Conservation (phyloP, 2,329 filamentous ascomycete genomes). For the Ophiostoma fasciatum region DNA sequence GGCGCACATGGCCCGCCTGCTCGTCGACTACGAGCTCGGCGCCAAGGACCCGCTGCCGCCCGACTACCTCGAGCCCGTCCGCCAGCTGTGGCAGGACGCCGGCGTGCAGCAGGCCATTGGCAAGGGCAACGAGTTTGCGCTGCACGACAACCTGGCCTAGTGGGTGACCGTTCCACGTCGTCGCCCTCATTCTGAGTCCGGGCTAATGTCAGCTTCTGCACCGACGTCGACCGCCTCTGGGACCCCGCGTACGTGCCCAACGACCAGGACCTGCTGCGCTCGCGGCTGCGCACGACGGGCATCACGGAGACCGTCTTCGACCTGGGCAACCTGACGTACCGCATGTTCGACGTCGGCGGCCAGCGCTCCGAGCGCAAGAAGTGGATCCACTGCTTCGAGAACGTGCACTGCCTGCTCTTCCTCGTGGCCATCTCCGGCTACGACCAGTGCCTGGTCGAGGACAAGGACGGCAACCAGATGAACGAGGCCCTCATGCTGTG, state of each 20-base stretch:
- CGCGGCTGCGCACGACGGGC: constrained; percentile 78
- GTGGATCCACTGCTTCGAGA: constrained; percentile 95
- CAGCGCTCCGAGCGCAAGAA: constrained; percentile 91
- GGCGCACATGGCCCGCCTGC: constrained; percentile 65
- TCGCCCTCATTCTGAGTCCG: neutral
- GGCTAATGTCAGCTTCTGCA: constrained; percentile 68
- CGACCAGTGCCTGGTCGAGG: constrained; percentile 90
- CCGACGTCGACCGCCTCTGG: constrained; percentile 62
- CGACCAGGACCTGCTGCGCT: constrained; percentile 88
- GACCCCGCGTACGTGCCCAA: constrained; percentile 68
- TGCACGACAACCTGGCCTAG: constrained; percentile 94
- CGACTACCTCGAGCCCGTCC: constrained; percentile 69
- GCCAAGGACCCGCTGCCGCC: constrained; percentile 66
- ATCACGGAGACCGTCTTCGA: constrained; percentile 95
- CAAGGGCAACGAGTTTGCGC: constrained; percentile 89
- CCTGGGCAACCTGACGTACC: constrained; percentile 79
- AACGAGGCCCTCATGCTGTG: constrained; percentile 78
- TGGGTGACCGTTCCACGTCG: no score
- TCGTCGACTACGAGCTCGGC: constrained; percentile 68
- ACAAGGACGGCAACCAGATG: constrained; percentile 92
- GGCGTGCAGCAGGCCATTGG: constrained; percentile 79
- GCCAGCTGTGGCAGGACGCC: constrained; percentile 65
- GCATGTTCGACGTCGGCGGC: constrained; percentile 92
- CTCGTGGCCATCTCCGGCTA: constrained; percentile 92
- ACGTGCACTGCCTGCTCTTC: constrained; percentile 83